Percentiles rank a stretch among this genome's conserved stretches.
Evolutionary conservation across 1,284 basidiomycete genomes (phyloP).

Genomic region (Leccinum pachyderme): DNA sequence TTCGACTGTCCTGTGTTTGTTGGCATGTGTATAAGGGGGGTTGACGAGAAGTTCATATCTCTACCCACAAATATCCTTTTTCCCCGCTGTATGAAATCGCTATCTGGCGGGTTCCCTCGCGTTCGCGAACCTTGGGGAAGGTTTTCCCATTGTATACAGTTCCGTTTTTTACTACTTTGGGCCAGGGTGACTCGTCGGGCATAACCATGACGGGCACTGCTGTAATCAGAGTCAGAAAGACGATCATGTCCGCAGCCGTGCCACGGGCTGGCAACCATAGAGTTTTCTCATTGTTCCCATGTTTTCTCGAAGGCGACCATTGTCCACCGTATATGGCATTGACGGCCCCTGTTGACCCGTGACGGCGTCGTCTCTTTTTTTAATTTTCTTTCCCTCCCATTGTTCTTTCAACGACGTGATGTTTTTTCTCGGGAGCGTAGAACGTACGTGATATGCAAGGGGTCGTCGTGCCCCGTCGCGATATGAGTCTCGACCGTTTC

Average conservation of each 20-base stretch:
- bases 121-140: background rate
- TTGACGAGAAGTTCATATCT: constrained; percentile 14
- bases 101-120: constrained; percentile 3
- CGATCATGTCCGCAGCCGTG: constrained; percentile 13
- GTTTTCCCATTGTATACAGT: background rate
- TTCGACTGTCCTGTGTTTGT: constrained; percentile 11
- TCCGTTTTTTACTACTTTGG: background rate
- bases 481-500: constrained; percentile 2
- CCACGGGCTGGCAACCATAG: background rate
- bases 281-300: constrained; percentile 14
- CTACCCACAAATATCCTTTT: constrained; percentile 6
- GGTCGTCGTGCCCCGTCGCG: background rate
- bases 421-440: constrained; percentile 16
- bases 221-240: constrained; percentile 3
- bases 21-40: constrained; percentile 9
- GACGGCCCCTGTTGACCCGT: constrained; percentile 1
- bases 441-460: constrained; percentile 10
- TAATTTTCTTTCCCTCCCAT: constrained; percentile 4
- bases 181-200: background rate
- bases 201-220: background rate
- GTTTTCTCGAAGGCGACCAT: constrained; percentile 14
- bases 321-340: constrained; percentile 23
- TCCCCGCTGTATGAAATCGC: constrained; percentile 1
- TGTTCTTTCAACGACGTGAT: constrained; percentile 12
- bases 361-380: background rate